These are phyloP conservation scores for Fremontodendron californicum DNA, from an alignment of 345 rosid genomes.

Conservation along the genomic window DNA sequence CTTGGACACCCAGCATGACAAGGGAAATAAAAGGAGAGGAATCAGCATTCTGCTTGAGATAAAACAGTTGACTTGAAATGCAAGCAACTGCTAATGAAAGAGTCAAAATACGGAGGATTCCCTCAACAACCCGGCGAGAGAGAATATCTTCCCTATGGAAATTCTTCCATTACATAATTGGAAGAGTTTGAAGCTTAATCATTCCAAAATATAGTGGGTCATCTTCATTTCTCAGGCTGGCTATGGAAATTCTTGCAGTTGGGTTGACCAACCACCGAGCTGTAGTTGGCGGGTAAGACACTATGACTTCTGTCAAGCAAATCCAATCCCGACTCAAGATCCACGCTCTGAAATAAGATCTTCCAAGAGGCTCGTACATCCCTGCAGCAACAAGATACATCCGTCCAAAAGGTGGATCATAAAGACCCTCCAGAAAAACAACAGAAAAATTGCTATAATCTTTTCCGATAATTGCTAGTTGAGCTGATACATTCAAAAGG, in stretches of 20 bases:
- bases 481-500: slow-evolving; percentile 79
- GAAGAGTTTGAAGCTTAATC: slow-evolving; percentile 57
- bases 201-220: slow-evolving; percentile 64
- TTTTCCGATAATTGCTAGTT: slow-evolving; percentile 42
- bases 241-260: slow-evolving; percentile 59
- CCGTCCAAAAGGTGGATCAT: slow-evolving; percentile 61
- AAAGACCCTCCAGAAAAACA: slow-evolving; percentile 77
- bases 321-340: slow-evolving; percentile 85
- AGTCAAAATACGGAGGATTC: slow-evolving; percentile 62
- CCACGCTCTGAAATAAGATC: slow-evolving; percentile 61
- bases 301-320: slow-evolving; percentile 55
- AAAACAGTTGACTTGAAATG: slow-evolving; percentile 64
- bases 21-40: slow-evolving; percentile 60
- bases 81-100: slow-evolving; percentile 68
- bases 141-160: slow-evolving; percentile 85
- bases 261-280: slow-evolving; percentile 76
- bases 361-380: slow-evolving; percentile 81
- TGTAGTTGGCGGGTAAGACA: slow-evolving; percentile 78
- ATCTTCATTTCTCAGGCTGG: slow-evolving; percentile 63
- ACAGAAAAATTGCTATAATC: slow-evolving; percentile 53
- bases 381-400: slow-evolving; percentile 88
- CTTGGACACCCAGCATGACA: slow-evolving; percentile 88
- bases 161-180: slow-evolving; percentile 62
- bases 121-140: slow-evolving; percentile 69
- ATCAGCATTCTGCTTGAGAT: slow-evolving; percentile 40